Conservation (phyloP, 495 filamentous ascomycete genomes). For the Tuber borchii region DNA sequence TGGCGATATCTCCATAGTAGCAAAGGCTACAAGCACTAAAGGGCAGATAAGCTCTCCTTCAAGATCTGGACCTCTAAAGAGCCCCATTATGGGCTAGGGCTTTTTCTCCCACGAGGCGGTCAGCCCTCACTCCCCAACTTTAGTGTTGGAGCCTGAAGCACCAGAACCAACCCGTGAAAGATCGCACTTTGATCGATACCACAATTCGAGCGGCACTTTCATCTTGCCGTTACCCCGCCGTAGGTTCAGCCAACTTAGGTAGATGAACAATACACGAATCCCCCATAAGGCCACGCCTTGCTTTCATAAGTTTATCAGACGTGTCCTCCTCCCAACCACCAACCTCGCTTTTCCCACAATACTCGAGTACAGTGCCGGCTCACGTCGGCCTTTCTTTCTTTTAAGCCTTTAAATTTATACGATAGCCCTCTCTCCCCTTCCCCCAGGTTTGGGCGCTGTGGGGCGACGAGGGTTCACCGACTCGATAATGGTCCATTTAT, state of each 20-base stretch:
- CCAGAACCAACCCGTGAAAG: background rate
- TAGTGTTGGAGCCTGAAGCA: background rate
- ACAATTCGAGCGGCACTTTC: background rate
- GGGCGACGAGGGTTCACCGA: background rate
- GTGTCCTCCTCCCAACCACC: background rate
- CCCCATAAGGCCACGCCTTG: background rate
- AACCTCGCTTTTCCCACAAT: background rate
- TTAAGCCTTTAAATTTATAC: background rate
- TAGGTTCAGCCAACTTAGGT: background rate
- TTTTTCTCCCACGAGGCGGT: background rate
- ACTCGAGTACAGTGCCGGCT: background rate
- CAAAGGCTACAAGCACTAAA: background rate
- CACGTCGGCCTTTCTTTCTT: background rate
- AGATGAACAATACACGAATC: background rate
- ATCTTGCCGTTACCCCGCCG: background rate
- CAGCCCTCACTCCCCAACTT: background rate
- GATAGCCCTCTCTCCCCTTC: background rate
- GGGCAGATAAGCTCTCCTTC: background rate
- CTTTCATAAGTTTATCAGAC: background rate
- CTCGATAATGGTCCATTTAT: background rate
- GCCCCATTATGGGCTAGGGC: background rate
- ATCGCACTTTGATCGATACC: background rate
- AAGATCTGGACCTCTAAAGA: background rate
- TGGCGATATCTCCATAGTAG: too few species aligned
- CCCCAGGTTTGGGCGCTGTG: background rate